These are phyloP conservation scores for Pezicula neosporulosa DNA, from an alignment of 2,329 filamentous ascomycete genomes.

Conservation along the genomic window DNA sequence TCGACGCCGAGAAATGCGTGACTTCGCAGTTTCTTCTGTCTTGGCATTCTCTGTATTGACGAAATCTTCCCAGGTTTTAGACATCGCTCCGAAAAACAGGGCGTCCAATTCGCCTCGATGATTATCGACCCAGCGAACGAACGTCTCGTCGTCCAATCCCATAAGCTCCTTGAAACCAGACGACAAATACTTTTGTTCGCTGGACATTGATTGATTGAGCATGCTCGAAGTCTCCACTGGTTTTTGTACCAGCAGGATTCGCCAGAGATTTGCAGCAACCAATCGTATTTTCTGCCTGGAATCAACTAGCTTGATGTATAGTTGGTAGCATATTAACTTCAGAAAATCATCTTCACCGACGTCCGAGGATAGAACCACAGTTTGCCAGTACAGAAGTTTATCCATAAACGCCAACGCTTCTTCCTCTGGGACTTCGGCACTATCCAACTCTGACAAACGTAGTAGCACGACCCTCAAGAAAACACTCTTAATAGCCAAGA, in stretches of 20 bases:
- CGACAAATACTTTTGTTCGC: slow-evolving; percentile 68
- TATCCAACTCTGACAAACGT: slow-evolving; percentile 79
- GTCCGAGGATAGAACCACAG: slow-evolving; percentile 76
- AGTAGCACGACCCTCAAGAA: slow-evolving; percentile 79
- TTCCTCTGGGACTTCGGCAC: slow-evolving; percentile 52
- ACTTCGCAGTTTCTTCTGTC: slow-evolving; percentile 71
- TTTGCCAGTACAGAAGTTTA: slow-evolving; percentile 94
- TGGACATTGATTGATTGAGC: slow-evolving; percentile 66
- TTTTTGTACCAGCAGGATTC: slow-evolving; percentile 92
- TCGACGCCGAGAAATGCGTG: slow-evolving; percentile 68
- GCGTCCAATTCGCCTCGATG: slow-evolving; percentile 75
- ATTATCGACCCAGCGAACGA: slow-evolving; percentile 83
- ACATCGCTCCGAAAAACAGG: slow-evolving; percentile 78
- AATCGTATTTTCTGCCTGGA: slow-evolving; percentile 62
- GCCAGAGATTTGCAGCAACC: slow-evolving; percentile 79
- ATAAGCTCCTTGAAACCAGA: slow-evolving; percentile 80
- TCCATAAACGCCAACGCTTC: slow-evolving; percentile 72
- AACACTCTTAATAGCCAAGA: slow-evolving; percentile 70
- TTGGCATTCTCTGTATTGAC: slow-evolving; percentile 77
- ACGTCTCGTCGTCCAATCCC: slow-evolving; percentile 84
- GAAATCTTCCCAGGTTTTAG: slow-evolving; percentile 84
- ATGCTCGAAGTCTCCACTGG: slow-evolving; percentile 75
- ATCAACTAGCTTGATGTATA: slow-evolving; percentile 86
- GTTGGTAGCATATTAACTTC: slow-evolving; percentile 84
- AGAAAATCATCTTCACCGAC: slow-evolving; percentile 78